phyloP scores from a whole-genome alignment of 805 yeast genomes.

The Candida khao-thaluensis region DNA sequence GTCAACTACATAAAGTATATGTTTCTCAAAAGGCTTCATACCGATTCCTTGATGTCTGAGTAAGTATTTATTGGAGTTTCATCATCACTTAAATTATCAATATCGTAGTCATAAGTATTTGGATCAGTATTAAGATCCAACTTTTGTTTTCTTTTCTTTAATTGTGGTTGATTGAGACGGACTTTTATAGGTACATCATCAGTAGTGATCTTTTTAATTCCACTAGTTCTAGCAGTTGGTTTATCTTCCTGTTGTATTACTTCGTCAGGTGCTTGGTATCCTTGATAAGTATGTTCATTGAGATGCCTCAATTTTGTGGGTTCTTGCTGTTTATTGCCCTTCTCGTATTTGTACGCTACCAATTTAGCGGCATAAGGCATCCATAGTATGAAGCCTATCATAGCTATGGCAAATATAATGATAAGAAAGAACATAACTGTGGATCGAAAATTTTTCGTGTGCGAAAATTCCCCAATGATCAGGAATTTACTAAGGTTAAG shows the following conservation, averaged over 20 bases:
- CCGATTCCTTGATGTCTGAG: background rate
- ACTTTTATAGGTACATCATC: conserved; percentile 39
- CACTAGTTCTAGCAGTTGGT: conserved; percentile 11
- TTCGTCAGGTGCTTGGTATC: conserved; percentile 45
- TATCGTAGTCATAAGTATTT: conserved; percentile 42
- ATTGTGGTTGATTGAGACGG: conserved; percentile 22
- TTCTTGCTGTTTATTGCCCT: conserved; percentile 19
- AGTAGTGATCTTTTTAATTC: conserved; percentile 31
- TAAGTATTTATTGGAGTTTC: background rate
- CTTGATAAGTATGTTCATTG: conserved; percentile 18
- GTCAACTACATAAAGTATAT: conserved; percentile 22
- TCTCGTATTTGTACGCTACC: conserved; percentile 41
- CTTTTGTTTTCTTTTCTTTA: conserved; percentile 30
- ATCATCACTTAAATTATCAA: conserved; percentile 43
- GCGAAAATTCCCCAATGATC: background rate
- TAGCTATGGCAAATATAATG: conserved; percentile 40
- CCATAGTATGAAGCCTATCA: conserved; percentile 38
- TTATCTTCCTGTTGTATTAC: conserved; percentile 13
- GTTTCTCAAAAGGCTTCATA: conserved; percentile 2
- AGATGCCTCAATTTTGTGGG: background rate
- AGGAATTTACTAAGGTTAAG: conserved; percentile 1
- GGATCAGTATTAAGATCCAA: conserved; percentile 38
- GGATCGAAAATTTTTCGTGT: background rate
- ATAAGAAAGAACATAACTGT: conserved; percentile 35
- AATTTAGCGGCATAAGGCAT: conserved; percentile 54